A percentile compares a stretch with the other conserved stretches of the same genome.
Conservation (phyloP, 768 basidiomycete species). For the Tricholoma sp. region DNA sequence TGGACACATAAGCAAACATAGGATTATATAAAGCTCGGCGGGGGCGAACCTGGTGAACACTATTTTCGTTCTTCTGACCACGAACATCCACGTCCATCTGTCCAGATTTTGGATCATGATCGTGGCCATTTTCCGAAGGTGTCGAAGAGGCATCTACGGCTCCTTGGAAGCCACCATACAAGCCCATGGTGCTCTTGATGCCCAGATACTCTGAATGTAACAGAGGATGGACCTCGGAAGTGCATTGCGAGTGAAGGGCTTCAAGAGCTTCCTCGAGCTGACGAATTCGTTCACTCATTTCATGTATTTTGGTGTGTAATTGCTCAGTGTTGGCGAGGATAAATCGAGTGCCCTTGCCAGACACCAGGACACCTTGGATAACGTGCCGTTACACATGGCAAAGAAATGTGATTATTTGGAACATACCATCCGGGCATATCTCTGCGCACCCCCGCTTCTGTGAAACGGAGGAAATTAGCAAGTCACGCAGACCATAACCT, state of each 20-base stretch:
- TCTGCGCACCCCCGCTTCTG: constrained; percentile 61
- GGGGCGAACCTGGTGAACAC: constrained; percentile 1
- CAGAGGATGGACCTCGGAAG: constrained; percentile 42
- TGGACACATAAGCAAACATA: constrained; percentile 2
- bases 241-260: constrained; percentile 21
- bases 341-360: constrained; percentile 62
- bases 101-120: constrained; percentile 4
- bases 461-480: constrained; percentile 12
- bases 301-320: constrained; percentile 57
- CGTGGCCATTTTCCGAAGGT: constrained; percentile 4
- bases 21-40: background rate
- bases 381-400: background rate
- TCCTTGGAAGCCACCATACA: constrained; percentile 35
- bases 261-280: constrained; percentile 54
- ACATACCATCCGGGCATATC: constrained; percentile 60
- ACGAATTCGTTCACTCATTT: constrained; percentile 64
- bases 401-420: background rate
- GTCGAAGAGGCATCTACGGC: constrained; percentile 5
- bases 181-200: constrained; percentile 53
- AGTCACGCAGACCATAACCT: constrained; percentile 1
- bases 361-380: constrained; percentile 51
- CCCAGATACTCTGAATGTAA: constrained; percentile 42
- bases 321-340: constrained; percentile 66
- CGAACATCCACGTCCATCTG: constrained; percentile 21
- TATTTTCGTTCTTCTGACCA: constrained; percentile 24